Evolutionary conservation across 2,329 filamentous ascomycete species (phyloP).

Genomic region (Colletotrichum euphorbiae): DNA sequence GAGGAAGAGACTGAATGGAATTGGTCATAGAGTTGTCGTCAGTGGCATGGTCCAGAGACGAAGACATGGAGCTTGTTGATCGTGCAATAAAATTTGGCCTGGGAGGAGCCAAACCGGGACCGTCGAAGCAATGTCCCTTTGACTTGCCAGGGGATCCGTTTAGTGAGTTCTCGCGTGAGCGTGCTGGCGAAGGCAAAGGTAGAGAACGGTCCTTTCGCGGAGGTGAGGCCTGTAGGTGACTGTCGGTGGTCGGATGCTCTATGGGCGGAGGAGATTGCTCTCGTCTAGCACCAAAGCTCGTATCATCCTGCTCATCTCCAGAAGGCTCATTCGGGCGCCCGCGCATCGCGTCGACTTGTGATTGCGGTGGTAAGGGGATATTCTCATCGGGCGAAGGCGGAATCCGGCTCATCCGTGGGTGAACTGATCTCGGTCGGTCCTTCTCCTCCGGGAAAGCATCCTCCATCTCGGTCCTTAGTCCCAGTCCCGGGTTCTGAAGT

Average conservation of each 20-base stretch:
- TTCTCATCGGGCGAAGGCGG: conserved; percentile 62
- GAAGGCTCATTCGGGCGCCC: conserved; percentile 49
- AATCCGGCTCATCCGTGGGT: conserved; percentile 77
- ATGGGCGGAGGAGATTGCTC: conserved; percentile 70
- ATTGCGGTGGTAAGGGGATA: conserved; percentile 59
- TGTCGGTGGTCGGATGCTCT: conserved; percentile 50
- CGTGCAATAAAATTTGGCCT: conserved; percentile 62
- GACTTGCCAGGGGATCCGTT: conserved; percentile 58
- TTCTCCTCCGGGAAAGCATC: conserved; percentile 57
- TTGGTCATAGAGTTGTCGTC: conserved; percentile 71
- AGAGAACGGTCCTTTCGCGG: conserved; percentile 49
- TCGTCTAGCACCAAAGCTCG: conserved; percentile 64
- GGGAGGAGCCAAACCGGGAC: conserved; percentile 63
- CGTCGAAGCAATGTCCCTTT: conserved; percentile 61
- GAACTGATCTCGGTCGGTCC: conserved; percentile 78
- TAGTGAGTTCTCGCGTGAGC: conserved; percentile 45
- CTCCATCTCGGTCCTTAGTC: conserved; percentile 67
- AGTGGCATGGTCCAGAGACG: conserved; percentile 74
- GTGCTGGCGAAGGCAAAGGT: conserved; percentile 51
- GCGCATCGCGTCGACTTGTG: conserved; percentile 53
- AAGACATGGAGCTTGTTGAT: conserved; percentile 71
- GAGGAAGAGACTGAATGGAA: conserved; percentile 71
- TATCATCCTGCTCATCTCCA: conserved; percentile 49
- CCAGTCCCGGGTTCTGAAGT: conserved; percentile 53
- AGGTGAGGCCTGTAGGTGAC: conserved; percentile 41